Evolutionary conservation across 805 yeast species (phyloP).

Genomic region (Lipomyces yamanashiensis): DNA sequence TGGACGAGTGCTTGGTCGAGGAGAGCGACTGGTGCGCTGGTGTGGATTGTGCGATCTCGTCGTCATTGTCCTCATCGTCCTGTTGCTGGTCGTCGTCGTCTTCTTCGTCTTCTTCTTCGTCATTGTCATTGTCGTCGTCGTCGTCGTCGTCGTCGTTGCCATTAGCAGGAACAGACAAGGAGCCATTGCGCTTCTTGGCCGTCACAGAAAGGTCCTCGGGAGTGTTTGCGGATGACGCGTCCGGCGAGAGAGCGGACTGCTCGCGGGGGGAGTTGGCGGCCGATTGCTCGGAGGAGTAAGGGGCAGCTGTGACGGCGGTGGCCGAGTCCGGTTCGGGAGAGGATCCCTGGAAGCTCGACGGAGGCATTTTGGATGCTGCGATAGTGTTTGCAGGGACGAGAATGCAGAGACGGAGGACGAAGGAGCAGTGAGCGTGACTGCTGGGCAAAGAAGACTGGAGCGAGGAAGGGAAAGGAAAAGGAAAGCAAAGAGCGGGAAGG

Average conservation of each 20-base stretch:
- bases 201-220: constrained; percentile 2
- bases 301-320: background rate
- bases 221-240: constrained; percentile 2
- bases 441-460: background rate
- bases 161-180: background rate
- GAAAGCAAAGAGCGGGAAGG: background rate
- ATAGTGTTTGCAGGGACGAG: background rate
- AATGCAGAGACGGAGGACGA: background rate
- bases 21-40: background rate
- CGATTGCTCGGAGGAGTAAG: background rate
- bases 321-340: background rate
- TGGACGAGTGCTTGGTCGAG: constrained; percentile 1
- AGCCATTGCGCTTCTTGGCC: background rate
- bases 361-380: background rate
- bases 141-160: background rate
- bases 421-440: constrained; percentile 1
- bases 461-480: constrained; percentile 2
- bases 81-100: constrained; percentile 12
- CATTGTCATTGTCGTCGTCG: constrained; percentile 1
- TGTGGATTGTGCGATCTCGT: background rate
- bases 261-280: background rate
- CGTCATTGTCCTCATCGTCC: constrained; percentile 9
- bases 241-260: background rate
- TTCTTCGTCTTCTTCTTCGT: constrained; percentile 2
- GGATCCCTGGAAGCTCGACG: background rate